Evolutionary conservation across 2,329 filamentous ascomycete genomes (phyloP).

Genomic region (Phaeosphaeria sp.): DNA sequence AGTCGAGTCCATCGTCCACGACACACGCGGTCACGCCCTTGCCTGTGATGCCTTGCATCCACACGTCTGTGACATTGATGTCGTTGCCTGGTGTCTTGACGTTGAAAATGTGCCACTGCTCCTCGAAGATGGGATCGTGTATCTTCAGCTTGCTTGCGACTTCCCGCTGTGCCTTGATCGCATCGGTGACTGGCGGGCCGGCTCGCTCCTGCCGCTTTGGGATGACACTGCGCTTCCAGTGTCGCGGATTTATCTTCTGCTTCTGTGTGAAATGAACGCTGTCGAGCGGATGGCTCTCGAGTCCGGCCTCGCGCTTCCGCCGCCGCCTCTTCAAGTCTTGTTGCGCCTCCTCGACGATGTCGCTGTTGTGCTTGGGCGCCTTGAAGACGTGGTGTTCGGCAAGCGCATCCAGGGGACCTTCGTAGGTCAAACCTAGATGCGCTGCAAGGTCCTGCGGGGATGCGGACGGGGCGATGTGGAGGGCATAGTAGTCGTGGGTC

Average conservation of each 20-base stretch:
- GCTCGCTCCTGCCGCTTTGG: slow-evolving; percentile 31
- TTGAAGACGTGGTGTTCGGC: slow-evolving; percentile 86
- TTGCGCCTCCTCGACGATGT: slow-evolving; percentile 59
- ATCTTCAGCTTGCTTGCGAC: slow-evolving; percentile 70
- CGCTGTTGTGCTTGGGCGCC: slow-evolving; percentile 65
- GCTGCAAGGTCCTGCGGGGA: slow-evolving; percentile 74
- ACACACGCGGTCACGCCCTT: slow-evolving; percentile 90
- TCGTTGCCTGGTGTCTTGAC: slow-evolving; percentile 82
- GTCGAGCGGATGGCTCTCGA: slow-evolving; percentile 68
- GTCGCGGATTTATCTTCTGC: slow-evolving; percentile 67
- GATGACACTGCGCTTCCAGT: slow-evolving; percentile 64
- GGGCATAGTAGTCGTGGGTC: slow-evolving; percentile 88
- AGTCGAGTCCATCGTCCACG: slow-evolving; percentile 94
- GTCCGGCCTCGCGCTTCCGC: slow-evolving; percentile 63
- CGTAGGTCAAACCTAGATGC: slow-evolving; percentile 77
- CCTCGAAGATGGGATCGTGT: slow-evolving; percentile 85
- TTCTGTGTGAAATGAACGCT: slow-evolving; percentile 81
- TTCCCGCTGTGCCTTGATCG: slow-evolving; percentile 55
- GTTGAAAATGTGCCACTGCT: slow-evolving; percentile 97
- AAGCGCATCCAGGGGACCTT: slow-evolving; percentile 81
- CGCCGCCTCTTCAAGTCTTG: slow-evolving; percentile 63
- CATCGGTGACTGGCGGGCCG: slow-evolving; percentile 47
- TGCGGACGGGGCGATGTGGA: slow-evolving; percentile 75
- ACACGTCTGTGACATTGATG: slow-evolving; percentile 93
- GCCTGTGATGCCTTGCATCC: slow-evolving; percentile 89